These are phyloP conservation scores for Pilobolus umbonatus DNA, from an alignment of 192 early-diverging fungal genomes.

Conservation along the genomic window DNA sequence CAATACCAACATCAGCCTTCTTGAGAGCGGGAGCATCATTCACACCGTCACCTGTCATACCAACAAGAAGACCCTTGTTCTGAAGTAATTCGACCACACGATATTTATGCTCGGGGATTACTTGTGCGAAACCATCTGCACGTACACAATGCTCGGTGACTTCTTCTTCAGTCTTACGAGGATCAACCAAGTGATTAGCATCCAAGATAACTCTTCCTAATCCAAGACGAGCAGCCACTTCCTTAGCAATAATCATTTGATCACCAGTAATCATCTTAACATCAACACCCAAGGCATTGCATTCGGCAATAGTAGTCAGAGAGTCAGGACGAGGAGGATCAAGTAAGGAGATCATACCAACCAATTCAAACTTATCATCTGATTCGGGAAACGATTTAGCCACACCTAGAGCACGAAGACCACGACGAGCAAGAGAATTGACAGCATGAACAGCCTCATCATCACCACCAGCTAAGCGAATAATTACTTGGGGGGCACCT, in stretches of 20 bases:
- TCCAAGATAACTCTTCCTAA: slow-evolving; percentile 85
- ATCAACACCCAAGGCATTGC: slow-evolving; percentile 72
- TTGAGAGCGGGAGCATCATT: slow-evolving; percentile 95
- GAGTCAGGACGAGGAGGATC: slow-evolving; percentile 87
- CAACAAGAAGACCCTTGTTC: slow-evolving; percentile 68
- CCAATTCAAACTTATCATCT: slow-evolving; percentile 66
- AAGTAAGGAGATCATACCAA: slow-evolving; percentile 83
- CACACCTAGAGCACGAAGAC: slow-evolving; percentile 69
- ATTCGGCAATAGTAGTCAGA: slow-evolving; percentile 79
- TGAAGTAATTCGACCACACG: slow-evolving; percentile 86
- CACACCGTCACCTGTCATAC: slow-evolving; percentile 95
- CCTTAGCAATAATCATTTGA: slow-evolving; percentile 88
- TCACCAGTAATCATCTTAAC: slow-evolving; percentile 97
- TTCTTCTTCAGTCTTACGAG: slow-evolving; percentile 57
- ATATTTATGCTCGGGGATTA: slow-evolving; percentile 95
- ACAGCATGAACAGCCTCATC: slow-evolving; percentile 81
- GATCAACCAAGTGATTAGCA: slow-evolving; percentile 68
- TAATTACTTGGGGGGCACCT: slow-evolving; percentile 93
- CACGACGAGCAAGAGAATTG: slow-evolving; percentile 77
- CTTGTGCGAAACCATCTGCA: slow-evolving; percentile 91
- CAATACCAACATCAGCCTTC: slow-evolving; percentile 94
- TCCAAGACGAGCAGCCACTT: slow-evolving; percentile 78
- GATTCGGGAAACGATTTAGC: slow-evolving; percentile 56
- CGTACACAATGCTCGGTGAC: slow-evolving; percentile 71
- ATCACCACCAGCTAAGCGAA: slow-evolving; percentile 75